Conservation (phyloP, 164 flowering plant genomes). For the Tetracentron sinense region DNA sequence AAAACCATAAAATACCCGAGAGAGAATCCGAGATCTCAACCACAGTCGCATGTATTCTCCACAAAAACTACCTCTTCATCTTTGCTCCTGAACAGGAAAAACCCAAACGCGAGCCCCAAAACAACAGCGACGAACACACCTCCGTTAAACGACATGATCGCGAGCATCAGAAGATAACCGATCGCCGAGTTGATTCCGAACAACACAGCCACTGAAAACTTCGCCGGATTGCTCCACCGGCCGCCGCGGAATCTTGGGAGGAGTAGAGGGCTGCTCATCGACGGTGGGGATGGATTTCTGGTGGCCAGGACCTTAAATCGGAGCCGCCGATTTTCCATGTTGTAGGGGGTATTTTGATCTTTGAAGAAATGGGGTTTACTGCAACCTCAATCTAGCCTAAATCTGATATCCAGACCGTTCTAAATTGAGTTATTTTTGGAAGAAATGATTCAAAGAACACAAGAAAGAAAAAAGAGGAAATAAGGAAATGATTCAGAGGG, state of each 20-base stretch:
- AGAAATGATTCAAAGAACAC: no score
- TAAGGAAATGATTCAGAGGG: no score
- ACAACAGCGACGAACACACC: slow-evolving; percentile 72
- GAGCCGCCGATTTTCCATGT: slow-evolving; percentile 69
- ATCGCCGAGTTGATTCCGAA: slow-evolving; percentile 63
- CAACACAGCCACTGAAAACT: slow-evolving; percentile 28
- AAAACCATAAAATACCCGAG: not conserved
- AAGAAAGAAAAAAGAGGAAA: no score
- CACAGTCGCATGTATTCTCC: slow-evolving; percentile 63
- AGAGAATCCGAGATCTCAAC: slow-evolving; percentile 26
- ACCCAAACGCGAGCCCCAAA: slow-evolving; percentile 58
- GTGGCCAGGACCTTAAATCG: slow-evolving; percentile 25
- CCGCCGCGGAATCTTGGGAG: slow-evolving; percentile 8
- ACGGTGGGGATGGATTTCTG: slow-evolving; percentile 2
- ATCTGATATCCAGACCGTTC: no score
- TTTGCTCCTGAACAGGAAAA: slow-evolving; percentile 35
- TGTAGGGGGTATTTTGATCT: no score
- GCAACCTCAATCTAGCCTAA: no score
- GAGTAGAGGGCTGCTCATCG: slow-evolving; percentile 22
- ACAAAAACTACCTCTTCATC: slow-evolving; percentile 28
- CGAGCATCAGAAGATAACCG: slow-evolving; percentile 75
- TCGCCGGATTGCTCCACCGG: slow-evolving; percentile 13
- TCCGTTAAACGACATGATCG: slow-evolving; percentile 74
- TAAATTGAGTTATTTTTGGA: no score
- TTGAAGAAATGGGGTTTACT: no score